These are phyloP conservation scores for Penicillium sp. DNA, from an alignment of 2,329 filamentous ascomycete species.

Conservation along the genomic window DNA sequence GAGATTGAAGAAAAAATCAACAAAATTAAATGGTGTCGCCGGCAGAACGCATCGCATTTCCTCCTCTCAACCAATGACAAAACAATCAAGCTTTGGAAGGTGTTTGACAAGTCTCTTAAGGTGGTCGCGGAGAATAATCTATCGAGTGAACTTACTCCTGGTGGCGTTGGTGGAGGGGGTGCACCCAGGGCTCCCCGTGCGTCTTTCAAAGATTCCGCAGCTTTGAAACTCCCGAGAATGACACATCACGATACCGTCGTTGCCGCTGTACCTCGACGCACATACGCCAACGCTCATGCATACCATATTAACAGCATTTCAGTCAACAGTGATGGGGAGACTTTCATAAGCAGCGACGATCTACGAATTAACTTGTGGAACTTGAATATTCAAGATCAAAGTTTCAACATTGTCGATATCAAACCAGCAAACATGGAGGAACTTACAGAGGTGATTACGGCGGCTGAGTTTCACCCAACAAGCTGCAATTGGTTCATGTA, in stretches of 20 bases:
- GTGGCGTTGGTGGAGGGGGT: constrained; percentile 72
- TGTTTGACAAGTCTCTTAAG: constrained; percentile 98
- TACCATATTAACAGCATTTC: constrained; percentile 99
- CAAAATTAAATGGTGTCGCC: constrained; percentile 99
- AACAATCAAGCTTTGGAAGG: constrained; percentile 99
- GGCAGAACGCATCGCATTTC: constrained; percentile 98
- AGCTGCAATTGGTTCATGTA: constrained; percentile 99
- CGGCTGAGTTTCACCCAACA: constrained; percentile 93
- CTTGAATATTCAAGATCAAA: constrained; percentile 98
- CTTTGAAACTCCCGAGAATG: constrained; percentile 91
- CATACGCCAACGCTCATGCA: constrained; percentile 96
- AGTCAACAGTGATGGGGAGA: constrained; percentile 99
- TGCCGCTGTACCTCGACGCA: constrained; percentile 91
- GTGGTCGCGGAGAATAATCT: constrained; percentile 99
- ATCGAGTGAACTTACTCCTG: constrained; percentile 88
- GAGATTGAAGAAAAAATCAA: constrained; percentile 99
- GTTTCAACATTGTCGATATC: constrained; percentile 99
- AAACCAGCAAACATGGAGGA: constrained; percentile 99
- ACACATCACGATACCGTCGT: constrained; percentile 99
- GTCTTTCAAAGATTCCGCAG: constrained; percentile 78
- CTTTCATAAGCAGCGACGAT: constrained; percentile 98
- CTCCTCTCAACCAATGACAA: constrained; percentile 99
- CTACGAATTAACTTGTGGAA: constrained; percentile 99
- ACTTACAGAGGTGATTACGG: constrained; percentile 97
- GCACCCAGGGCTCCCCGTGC: constrained; percentile 72